Base-by-base conservation (phyloP, 2,329 filamentous ascomycete genomes). In the Lecanicillium sp. region DNA sequence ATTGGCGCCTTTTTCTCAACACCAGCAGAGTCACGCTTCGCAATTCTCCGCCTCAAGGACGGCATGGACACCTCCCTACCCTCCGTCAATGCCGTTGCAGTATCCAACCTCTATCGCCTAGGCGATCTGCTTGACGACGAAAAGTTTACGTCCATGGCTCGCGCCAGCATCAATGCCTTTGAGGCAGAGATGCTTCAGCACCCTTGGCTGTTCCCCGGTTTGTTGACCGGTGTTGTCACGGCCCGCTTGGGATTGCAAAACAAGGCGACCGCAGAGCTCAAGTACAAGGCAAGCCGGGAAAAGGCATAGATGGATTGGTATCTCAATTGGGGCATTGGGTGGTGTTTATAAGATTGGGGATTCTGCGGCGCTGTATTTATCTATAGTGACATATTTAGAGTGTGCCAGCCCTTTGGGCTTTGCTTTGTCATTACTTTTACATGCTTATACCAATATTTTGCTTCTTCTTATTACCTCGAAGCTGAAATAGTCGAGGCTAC, bases 41-140 rank as follows among this genome's bases (percentile, higher is more conserved):
- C 83, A 19, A 81, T 95, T 43, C 75, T 96, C 43, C 82, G 90
- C 17, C 74, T 95, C 35, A 98, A 98, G 62, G 87, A 94, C 45
- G 92, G 88, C 47, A 95, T 95, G 74, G 92, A 98, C 59, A 86
- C 86, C 5, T 82, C 87, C 2, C 83, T 92, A 43, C 92, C 92
- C 1, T 92, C 87, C 0, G 83, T 85, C 37, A 98, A 98, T 55
- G 87, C 86, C 29, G 75, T 90, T 5, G 83, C 84, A n/a, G 85
- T 86, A 0, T 73, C 77, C 13, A 96, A 96, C 54, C 67, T 96
- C n/a, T 84, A 92, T 62, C 80, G 86, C 1, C 74, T 96, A 4
- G 78, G 78, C 11, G 72, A 73, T 5, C 58, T 94, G 2, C 68
- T 94, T 0, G 74, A 77, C 33, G 78, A 86, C 46, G 64, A 77